These are phyloP conservation scores for Leccinum cinnamomeum DNA, from an alignment of 1,284 basidiomycete genomes.

Conservation along the genomic window DNA sequence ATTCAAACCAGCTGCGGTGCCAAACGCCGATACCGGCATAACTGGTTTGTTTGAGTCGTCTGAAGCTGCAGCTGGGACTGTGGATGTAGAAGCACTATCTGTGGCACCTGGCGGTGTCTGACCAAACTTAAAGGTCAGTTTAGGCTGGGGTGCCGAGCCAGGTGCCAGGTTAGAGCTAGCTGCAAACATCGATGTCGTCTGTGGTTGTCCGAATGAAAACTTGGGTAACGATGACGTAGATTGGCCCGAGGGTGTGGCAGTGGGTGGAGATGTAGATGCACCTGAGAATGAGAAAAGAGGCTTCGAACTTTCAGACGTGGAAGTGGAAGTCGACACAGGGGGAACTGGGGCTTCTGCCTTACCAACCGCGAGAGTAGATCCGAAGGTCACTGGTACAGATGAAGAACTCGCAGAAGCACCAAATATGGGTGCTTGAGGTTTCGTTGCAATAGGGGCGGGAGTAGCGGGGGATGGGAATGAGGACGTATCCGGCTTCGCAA, in stretches of 20 bases:
- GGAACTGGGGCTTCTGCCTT: constrained; percentile 14
- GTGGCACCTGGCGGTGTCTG: constrained; percentile 14
- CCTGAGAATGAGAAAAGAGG: constrained; percentile 25
- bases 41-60: constrained; percentile 20
- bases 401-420: constrained; percentile 4
- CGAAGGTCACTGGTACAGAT: constrained; percentile 31
- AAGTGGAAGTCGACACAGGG: constrained; percentile 4
- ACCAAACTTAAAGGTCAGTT: constrained; percentile 26
- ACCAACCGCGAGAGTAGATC: constrained; percentile 7
- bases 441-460: constrained; percentile 7
- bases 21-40: constrained; percentile 17
- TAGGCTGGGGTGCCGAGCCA: constrained; percentile 18
- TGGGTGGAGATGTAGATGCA: constrained; percentile 14
- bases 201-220: constrained; percentile 30
- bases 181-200: constrained; percentile 14
- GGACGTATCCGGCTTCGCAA: constrained; percentile 15
- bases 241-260: constrained; percentile 3
- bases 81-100: constrained; percentile 3
- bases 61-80: constrained; percentile 1
- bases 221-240: constrained; percentile 17
- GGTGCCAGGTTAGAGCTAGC: constrained; percentile 11
- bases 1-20: constrained; percentile 10
- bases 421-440: constrained; percentile 10
- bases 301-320: constrained; percentile 18
- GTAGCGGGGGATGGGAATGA: constrained; percentile 1